Evolutionary conservation across 2,329 filamentous ascomycete species (phyloP).

Genomic region (Fusarium sp.): DNA sequence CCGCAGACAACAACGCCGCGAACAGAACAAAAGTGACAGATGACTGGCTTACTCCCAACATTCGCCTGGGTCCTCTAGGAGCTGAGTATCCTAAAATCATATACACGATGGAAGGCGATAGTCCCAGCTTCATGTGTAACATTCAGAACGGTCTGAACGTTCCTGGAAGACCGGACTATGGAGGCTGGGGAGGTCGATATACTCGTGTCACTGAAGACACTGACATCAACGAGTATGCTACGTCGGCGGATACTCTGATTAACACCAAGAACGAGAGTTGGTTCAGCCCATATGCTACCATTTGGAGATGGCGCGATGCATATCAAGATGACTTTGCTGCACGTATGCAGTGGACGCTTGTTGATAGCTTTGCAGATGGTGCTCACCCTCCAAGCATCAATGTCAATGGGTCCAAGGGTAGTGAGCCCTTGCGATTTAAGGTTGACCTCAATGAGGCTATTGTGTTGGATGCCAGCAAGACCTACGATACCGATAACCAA

Average conservation of each 20-base stretch:
- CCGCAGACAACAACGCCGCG: not conserved
- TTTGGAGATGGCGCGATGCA: slow-evolving; percentile 18
- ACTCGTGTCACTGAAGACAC: not conserved
- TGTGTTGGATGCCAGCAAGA: not conserved
- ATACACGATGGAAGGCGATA: slow-evolving; percentile 14
- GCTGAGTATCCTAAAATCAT: not conserved
- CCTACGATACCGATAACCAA: not conserved
- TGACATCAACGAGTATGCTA: slow-evolving; percentile 10
- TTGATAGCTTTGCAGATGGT: not conserved
- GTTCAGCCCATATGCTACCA: slow-evolving; percentile 13
- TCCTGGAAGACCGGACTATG: not conserved
- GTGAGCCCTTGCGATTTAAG: not conserved
- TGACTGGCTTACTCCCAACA: slow-evolving; percentile 2
- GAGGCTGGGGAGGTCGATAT: slow-evolving; percentile 18
- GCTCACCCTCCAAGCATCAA: slow-evolving; percentile 1
- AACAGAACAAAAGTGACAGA: slow-evolving; percentile 1
- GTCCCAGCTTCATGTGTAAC: slow-evolving; percentile 2
- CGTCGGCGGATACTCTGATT: slow-evolving; percentile 1
- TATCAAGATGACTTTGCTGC: slow-evolving; percentile 23
- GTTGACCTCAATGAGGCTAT: not conserved
- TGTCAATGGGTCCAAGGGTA: not conserved
- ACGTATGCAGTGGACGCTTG: slow-evolving; percentile 11
- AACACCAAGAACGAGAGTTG: not conserved
- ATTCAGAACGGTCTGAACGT: slow-evolving; percentile 11
- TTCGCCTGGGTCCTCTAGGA: not conserved